phyloP scores from a whole-genome alignment of 192 early-diverging fungal genomes.

The Allomyces macrogynus region DNA sequence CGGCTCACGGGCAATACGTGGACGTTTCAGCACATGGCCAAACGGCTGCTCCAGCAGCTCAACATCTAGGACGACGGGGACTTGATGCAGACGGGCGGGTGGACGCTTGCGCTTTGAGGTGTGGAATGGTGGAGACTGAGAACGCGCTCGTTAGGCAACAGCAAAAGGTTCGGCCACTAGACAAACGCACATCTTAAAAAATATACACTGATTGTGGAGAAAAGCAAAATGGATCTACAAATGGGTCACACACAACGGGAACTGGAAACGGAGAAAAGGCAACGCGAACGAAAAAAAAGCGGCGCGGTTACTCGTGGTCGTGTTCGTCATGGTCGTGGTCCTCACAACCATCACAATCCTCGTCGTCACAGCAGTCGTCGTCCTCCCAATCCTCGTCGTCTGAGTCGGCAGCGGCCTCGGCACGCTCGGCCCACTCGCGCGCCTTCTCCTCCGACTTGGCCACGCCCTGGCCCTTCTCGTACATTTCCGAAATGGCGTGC shows the following conservation, averaged over 20 bases:
- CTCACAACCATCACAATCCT: background rate
- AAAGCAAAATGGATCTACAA: no score
- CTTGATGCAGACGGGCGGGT: no score
- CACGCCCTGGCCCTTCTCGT: background rate
- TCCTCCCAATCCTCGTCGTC: background rate
- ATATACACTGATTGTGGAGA: no score
- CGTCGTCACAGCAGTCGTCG: background rate
- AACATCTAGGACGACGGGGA: constrained; percentile 8
- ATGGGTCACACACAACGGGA: no score
- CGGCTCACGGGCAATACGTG: constrained; percentile 22
- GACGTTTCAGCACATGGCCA: constrained; percentile 32
- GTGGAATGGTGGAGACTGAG: no score
- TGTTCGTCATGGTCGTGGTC: background rate
- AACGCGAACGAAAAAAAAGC: no score
- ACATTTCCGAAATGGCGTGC: background rate
- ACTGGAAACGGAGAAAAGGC: no score
- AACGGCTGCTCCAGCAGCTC: constrained; percentile 16
- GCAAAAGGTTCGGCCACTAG: no score
- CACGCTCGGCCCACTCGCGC: background rate
- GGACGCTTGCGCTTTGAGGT: no score
- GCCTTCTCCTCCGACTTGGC: background rate
- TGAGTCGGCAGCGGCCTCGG: background rate
- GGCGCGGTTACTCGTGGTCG: no score
- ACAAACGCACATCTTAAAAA: no score
- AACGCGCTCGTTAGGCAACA: no score